Percentiles rank a stretch among this genome's conserved stretches.
Evolutionary conservation across 768 basidiomycete species (phyloP).

Genomic region (Paxillus involutus): DNA sequence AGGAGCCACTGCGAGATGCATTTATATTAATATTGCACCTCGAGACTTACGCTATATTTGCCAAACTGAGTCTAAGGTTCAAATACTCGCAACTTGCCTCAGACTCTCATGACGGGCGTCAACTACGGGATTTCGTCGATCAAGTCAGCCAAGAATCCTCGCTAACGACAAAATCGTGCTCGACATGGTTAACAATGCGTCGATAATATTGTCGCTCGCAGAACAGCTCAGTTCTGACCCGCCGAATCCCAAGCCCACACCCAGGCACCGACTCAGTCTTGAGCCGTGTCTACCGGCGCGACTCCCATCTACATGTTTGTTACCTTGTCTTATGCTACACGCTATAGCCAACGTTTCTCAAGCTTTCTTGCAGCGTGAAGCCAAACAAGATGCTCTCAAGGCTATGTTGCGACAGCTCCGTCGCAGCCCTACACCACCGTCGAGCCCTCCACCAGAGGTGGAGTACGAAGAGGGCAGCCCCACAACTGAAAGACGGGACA

Average conservation of each 20-base stretch:
- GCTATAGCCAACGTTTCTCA: slow-evolving; percentile 26
- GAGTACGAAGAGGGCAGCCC: slow-evolving; percentile 20
- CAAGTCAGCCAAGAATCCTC: background rate
- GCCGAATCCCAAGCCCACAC: slow-evolving; percentile 16
- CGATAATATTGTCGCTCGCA: slow-evolving; percentile 29
- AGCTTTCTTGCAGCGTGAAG: slow-evolving; percentile 78
- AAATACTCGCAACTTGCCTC: background rate
- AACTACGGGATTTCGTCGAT: background rate
- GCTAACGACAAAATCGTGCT: background rate
- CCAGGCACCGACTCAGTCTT: slow-evolving; percentile 43
- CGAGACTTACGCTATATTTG: too few relatives aligned
- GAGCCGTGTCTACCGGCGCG: slow-evolving; percentile 65
- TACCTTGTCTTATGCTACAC: slow-evolving; percentile 1
- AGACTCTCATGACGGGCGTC: slow-evolving; percentile 13
- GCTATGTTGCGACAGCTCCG: slow-evolving; percentile 57
- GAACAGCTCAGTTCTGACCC: slow-evolving; percentile 23
- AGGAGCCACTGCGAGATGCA: too few relatives aligned
- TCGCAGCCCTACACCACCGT: slow-evolving; percentile 41
- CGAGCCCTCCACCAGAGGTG: slow-evolving; percentile 16
- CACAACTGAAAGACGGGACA: slow-evolving; percentile 9
- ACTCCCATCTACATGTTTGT: slow-evolving; percentile 65
- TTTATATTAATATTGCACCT: too few relatives aligned
- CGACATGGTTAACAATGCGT: slow-evolving; percentile 55
- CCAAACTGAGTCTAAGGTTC: too few relatives aligned
- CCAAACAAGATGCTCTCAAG: slow-evolving; percentile 53